A percentile compares a stretch with the other conserved stretches of the same genome.
Evolutionary conservation across 768 basidiomycete genomes (phyloP).

Genomic region (Mycena alexandri): DNA sequence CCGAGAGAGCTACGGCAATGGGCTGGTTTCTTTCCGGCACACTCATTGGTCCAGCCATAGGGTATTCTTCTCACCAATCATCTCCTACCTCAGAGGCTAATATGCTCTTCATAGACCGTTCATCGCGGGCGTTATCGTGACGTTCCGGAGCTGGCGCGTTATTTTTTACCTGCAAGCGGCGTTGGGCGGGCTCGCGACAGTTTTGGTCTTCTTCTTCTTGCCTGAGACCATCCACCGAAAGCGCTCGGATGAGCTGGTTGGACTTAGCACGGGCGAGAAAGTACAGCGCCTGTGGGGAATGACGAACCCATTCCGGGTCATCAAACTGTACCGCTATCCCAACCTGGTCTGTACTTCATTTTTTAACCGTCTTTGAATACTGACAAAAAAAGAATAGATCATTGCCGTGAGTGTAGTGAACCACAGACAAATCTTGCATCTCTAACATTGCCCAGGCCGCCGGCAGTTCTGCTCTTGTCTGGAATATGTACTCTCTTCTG

Average conservation of each 20-base stretch:
- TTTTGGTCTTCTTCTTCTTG: slow-evolving; percentile 36
- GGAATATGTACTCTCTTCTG: slow-evolving; percentile 37
- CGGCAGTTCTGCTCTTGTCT: slow-evolving; percentile 29
- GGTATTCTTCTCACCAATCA: slow-evolving; percentile 8
- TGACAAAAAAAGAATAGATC: slow-evolving; percentile 14
- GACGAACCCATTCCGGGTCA: slow-evolving; percentile 33
- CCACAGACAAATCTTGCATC: not conserved
- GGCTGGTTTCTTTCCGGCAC: slow-evolving; percentile 38
- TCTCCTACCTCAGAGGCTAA: not conserved
- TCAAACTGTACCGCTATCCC: slow-evolving; percentile 35
- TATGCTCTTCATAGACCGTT: slow-evolving; percentile 27
- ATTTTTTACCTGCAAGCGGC: slow-evolving; percentile 38
- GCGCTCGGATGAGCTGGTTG: slow-evolving; percentile 32
- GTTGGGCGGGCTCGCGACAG: slow-evolving; percentile 30
- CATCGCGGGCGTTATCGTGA: slow-evolving; percentile 36
- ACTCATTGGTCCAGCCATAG: slow-evolving; percentile 36
- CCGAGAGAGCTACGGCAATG: slow-evolving; percentile 35
- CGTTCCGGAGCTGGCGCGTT: slow-evolving; percentile 35
- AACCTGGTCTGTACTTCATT: slow-evolving; percentile 29
- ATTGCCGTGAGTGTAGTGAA: slow-evolving; percentile 15
- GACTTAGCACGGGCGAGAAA: slow-evolving; percentile 19
- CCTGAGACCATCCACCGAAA: slow-evolving; percentile 38
- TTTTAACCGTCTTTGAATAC: not conserved
- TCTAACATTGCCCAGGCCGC: slow-evolving; percentile 6
- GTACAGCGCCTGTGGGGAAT: slow-evolving; percentile 24